phyloP scores from a whole-genome alignment of 306 rosid genomes.

The Medicago ruthenica region DNA sequence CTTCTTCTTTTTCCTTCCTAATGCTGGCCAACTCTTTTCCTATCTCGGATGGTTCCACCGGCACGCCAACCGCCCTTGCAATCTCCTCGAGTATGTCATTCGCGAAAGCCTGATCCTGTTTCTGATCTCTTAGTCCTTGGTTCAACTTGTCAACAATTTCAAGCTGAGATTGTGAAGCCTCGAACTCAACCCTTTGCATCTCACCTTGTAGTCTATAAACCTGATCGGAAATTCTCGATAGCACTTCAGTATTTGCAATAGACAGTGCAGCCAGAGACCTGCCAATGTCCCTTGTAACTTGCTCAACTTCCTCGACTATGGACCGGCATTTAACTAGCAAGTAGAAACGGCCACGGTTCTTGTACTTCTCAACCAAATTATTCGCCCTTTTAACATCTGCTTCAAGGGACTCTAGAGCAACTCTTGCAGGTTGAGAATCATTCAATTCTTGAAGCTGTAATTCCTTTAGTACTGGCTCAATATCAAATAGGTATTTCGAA shows the following conservation, averaged over 20 bases:
- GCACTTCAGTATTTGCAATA: constrained; percentile 68
- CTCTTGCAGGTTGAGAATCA: constrained; percentile 76
- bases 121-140: constrained; percentile 73
- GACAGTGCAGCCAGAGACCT: constrained; percentile 64
- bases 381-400: constrained; percentile 72
- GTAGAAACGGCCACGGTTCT: constrained; percentile 69
- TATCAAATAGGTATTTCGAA: constrained; percentile 68
- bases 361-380: constrained; percentile 73
- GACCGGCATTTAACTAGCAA: constrained; percentile 69
- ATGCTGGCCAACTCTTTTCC: constrained; percentile 79
- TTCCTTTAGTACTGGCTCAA: constrained; percentile 73
- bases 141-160: constrained; percentile 70
- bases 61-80: constrained; percentile 87
- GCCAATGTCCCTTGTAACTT: constrained; percentile 79
- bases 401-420: constrained; percentile 75
- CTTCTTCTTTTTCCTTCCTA: constrained; percentile 82
- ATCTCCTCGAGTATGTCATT: constrained; percentile 72
- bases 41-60: constrained; percentile 78
- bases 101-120: constrained; percentile 76
- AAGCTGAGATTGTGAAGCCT: constrained; percentile 68
- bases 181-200: constrained; percentile 87
- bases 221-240: constrained; percentile 76
- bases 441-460: constrained; percentile 75
- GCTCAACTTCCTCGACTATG: constrained; percentile 74
- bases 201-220: constrained; percentile 67